Evolutionary conservation across 192 early-diverging fungal species (phyloP), one percentile per base, ranked within the genome.

Genomic region (Gamsiella multidivaricata): DNA sequence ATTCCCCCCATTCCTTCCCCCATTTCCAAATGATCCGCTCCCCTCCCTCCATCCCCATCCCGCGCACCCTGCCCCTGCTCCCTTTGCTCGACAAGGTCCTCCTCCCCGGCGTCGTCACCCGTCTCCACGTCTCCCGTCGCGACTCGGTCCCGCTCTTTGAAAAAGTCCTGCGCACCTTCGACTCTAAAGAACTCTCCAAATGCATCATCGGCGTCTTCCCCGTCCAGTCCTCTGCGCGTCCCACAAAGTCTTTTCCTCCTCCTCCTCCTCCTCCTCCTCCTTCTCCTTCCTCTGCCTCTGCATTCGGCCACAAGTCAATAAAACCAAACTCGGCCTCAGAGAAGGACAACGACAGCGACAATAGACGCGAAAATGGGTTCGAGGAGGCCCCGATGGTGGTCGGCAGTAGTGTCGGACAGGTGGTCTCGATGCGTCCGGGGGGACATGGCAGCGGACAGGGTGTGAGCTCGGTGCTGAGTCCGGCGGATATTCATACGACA

Each of bases 71-170:
- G 18, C 82, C 85, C 23, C 47, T 88, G 17, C 54, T 88, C n/a
- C 80, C 84, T 11, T 66, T 88, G 46, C 73, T 80, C 34, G 83
- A 85, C 54, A 86, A 83, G 52, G 87, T 91, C 11, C 81, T 93
- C 15, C 75, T 92, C 6, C 92, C 92, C 12, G 87, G 87, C 11
- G 80, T 89, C 8, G 87, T 91, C 12, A 70, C 88, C 33, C 83
- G 88, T 3, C 63, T 88, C n/a, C 84, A 84, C 52, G 85, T 93
- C 42, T 79, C 78, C 17, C 79, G 89, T 17, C 80, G 79, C 49
- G 85, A 90, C 20, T 84, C 88, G 17, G 80, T 81, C 23, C 71
- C 75, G 12, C 70, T 93, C 10, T 86, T 88, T 22, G 80, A 79
- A 68, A 72, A 70, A 53, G 70, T 86, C 45, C 71, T 84, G 22